Percentiles rank a stretch among this genome's conserved stretches.
Conservation (phyloP, 1,139 yeast genomes). For the Suhomyces bokatorum region DNA sequence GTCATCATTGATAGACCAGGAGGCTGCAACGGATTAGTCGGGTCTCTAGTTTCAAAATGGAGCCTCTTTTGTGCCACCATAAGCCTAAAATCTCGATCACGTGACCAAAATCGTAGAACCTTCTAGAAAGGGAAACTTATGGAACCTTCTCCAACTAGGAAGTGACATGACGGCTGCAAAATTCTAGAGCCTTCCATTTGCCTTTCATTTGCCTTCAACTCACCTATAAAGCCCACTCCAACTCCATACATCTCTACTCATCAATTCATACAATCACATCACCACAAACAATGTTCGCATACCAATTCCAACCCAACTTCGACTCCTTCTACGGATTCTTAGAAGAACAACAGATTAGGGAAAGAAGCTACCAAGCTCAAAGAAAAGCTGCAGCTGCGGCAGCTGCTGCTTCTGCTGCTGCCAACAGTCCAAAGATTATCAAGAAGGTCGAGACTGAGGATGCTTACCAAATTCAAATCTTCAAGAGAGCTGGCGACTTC, state of each 20-base stretch:
- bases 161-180: slow-evolving; percentile 10
- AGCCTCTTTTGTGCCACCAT: no score
- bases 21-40: no score
- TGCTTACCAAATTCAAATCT: slow-evolving; percentile 40
- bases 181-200: slow-evolving; percentile 9
- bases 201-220: slow-evolving; percentile 3
- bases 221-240: not conserved
- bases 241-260: not conserved
- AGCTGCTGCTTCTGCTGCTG: slow-evolving; percentile 10
- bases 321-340: slow-evolving; percentile 6
- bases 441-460: slow-evolving; percentile 42
- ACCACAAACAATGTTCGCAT: slow-evolving; percentile 10
- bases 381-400: slow-evolving; percentile 6
- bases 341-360: slow-evolving; percentile 16
- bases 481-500: slow-evolving; percentile 38
- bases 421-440: slow-evolving; percentile 30
- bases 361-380: slow-evolving; percentile 16
- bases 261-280: not conserved
- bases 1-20: no score
- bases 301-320: slow-evolving; percentile 9
- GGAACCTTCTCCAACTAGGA: not conserved
- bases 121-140: slow-evolving; percentile 1
- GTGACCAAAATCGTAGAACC: not conserved
- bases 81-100: not conserved
- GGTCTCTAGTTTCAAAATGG: no score